Conservation (phyloP, 73 alveolate species). For the Effrenium voratum region DNA sequence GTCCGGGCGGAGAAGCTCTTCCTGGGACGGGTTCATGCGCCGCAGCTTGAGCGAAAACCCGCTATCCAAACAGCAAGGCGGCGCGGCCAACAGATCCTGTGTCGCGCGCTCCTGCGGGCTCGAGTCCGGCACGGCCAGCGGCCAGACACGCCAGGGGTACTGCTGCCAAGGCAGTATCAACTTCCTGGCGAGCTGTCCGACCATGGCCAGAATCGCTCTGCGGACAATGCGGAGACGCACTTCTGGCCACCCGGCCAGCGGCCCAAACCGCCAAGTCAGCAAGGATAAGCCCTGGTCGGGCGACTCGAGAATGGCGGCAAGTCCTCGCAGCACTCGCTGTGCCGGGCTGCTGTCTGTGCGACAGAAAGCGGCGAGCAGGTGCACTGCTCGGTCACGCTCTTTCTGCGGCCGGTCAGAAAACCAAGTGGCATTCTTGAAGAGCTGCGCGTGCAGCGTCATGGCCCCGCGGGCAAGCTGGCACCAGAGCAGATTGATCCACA, state of each 20-base stretch:
- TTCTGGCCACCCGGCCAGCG: background rate
- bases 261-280: background rate
- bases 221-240: background rate
- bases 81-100: background rate
- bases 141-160: background rate
- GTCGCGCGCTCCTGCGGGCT: background rate
- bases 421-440: slow-evolving; percentile 58
- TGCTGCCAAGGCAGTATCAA: slow-evolving; percentile 22
- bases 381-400: background rate
- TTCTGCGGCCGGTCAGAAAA: background rate
- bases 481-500: slow-evolving; percentile 39
- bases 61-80: slow-evolving; percentile 38
- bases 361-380: background rate
- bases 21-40: background rate
- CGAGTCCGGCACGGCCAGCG: background rate
- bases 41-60: background rate
- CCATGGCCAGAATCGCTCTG: background rate
- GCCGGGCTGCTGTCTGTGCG: background rate
- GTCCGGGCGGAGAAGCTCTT: background rate
- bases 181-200: slow-evolving; percentile 19
- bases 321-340: background rate
- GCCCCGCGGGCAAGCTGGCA: background rate
- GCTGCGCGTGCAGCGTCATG: background rate
- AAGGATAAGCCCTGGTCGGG: background rate
- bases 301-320: background rate